These are phyloP conservation scores for Debaryomyces singareniensis DNA, from an alignment of 1,139 yeast genomes.

Conservation along the genomic window DNA sequence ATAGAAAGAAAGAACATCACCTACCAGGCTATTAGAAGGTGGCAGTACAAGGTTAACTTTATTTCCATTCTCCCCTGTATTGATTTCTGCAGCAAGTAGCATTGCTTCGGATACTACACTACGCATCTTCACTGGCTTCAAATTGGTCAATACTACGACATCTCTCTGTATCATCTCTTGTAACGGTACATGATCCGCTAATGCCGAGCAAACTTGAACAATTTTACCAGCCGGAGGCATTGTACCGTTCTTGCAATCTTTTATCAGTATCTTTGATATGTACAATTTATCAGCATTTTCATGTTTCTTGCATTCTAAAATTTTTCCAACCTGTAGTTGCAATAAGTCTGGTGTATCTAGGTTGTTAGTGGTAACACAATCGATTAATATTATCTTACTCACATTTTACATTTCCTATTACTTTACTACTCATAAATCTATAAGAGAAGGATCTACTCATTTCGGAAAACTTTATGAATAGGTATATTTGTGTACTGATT, in stretches of 20 bases:
- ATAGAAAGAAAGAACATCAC: conserved; percentile 24
- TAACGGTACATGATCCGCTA: conserved; percentile 69
- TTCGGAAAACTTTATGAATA: too few species aligned
- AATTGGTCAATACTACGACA: conserved; percentile 80
- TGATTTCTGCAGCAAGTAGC: conserved; percentile 45
- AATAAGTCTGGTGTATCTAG: conserved; percentile 19
- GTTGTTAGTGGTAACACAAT: too few species aligned
- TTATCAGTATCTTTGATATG: conserved; percentile 40
- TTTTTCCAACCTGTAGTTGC: conserved; percentile 38
- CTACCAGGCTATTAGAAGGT: conserved; percentile 22
- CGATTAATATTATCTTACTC: too few species aligned
- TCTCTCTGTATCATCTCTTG: conserved; percentile 80
- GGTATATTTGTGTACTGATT: too few species aligned
- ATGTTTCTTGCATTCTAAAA: conserved; percentile 36
- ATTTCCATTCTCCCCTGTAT: conserved; percentile 4
- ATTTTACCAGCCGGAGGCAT: conserved; percentile 7
- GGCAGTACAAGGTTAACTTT: conserved; percentile 33
- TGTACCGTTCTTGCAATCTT: conserved; percentile 7
- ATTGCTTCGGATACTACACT: conserved; percentile 54
- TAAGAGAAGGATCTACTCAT: too few species aligned
- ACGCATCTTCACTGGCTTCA: conserved; percentile 90
- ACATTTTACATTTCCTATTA: too few species aligned
- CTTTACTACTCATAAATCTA: too few species aligned
- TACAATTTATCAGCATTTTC: conserved; percentile 49
- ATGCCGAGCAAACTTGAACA: conserved; percentile 53